phyloP scores from a whole-genome alignment of 352 stramenopile species.

The Globisporangium splendens region DNA sequence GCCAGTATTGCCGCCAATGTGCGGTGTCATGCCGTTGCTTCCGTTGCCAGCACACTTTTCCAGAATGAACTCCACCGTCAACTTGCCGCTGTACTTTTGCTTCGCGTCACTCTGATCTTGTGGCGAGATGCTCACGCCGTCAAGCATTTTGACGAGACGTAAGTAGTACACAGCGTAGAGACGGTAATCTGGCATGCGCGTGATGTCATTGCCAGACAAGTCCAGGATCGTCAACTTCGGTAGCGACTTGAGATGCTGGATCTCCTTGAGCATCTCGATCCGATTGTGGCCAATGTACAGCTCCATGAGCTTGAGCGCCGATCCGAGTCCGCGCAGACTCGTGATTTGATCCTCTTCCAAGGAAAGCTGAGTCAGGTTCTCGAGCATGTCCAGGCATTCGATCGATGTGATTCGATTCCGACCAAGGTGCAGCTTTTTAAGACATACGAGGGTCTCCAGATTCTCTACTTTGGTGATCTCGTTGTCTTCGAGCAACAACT shows the following conservation, averaged over 20 bases:
- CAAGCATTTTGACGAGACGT: slow-evolving; percentile 77
- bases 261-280: slow-evolving; percentile 73
- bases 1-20: background rate
- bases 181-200: slow-evolving; percentile 54
- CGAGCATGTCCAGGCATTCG: slow-evolving; percentile 51
- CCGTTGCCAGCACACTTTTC: slow-evolving; percentile 60
- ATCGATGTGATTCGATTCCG: slow-evolving; percentile 72
- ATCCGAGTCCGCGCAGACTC: slow-evolving; percentile 55
- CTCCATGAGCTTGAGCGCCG: slow-evolving; percentile 76
- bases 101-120: slow-evolving; percentile 82
- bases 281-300: slow-evolving; percentile 86
- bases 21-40: background rate
- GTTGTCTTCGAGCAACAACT: slow-evolving; percentile 79
- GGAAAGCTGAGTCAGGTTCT: slow-evolving; percentile 72
- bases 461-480: slow-evolving; percentile 66
- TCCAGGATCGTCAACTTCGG: slow-evolving; percentile 87
- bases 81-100: slow-evolving; percentile 85
- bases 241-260: slow-evolving; percentile 77
- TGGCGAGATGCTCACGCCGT: slow-evolving; percentile 62
- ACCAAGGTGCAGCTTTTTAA: slow-evolving; percentile 78
- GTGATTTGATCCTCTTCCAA: slow-evolving; percentile 85
- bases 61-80: slow-evolving; percentile 80
- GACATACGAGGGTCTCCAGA: slow-evolving; percentile 40
- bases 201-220: slow-evolving; percentile 79
- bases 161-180: slow-evolving; percentile 82